These are phyloP conservation scores for Nemania sp. DNA, from an alignment of 2,329 filamentous ascomycete species.

Conservation along the genomic window DNA sequence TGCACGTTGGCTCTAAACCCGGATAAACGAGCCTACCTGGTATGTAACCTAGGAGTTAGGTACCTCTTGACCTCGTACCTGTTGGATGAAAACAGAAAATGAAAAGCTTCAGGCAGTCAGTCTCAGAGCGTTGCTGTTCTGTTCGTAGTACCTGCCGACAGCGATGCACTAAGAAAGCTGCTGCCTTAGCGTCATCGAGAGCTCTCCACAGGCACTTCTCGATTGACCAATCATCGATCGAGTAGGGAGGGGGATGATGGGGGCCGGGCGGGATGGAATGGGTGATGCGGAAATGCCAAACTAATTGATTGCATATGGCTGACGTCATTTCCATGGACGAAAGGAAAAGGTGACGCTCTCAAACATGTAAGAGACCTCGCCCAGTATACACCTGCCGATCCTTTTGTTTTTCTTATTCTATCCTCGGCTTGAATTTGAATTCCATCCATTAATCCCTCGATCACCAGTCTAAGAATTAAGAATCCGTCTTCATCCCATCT, in stretches of 20 bases:
- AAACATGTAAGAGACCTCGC: neutral
- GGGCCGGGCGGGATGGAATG: neutral
- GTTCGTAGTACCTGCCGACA: too few species aligned
- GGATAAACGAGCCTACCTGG: neutral
- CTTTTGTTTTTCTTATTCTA: constrained; percentile 5
- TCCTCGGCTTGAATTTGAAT: neutral
- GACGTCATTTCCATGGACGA: constrained; percentile 21
- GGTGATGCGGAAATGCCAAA: neutral
- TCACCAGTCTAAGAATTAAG: neutral
- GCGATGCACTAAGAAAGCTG: neutral
- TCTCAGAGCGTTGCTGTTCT: too few species aligned
- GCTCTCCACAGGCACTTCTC: constrained; percentile 17
- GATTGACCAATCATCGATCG: constrained; percentile 20
- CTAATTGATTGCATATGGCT: constrained; percentile 11
- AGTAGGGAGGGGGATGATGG: neutral
- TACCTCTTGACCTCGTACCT: too few species aligned
- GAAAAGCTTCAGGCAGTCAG: constrained; percentile 4
- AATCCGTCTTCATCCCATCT: constrained; percentile 4
- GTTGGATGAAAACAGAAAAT: neutral
- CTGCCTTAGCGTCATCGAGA: constrained; percentile 13
- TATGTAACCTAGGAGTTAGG: neutral
- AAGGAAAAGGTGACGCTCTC: neutral
- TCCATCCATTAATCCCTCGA: neutral
- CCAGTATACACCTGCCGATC: too few species aligned
- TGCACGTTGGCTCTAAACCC: neutral